A percentile compares a stretch with the other conserved stretches of the same genome.
phyloP scores from a whole-genome alignment of 805 yeast genomes.

The Candida nanaspora region DNA sequence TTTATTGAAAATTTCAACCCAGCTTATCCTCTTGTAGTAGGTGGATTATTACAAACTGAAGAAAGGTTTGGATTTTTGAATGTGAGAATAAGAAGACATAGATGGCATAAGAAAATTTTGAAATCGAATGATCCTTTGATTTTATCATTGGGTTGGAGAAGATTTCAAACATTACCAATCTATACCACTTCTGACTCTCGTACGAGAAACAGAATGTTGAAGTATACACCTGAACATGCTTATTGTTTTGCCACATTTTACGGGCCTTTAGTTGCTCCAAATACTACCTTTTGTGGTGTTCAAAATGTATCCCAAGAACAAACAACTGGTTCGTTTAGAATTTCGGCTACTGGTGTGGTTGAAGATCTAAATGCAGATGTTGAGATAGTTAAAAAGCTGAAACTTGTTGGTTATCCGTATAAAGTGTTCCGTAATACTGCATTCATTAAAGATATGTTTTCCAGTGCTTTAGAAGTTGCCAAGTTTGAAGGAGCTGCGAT shows the following conservation, averaged over 20 bases:
- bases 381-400: constrained; percentile 92
- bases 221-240: constrained; percentile 97
- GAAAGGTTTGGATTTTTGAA: constrained; percentile 88
- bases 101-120: constrained; percentile 97
- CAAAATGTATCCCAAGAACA: constrained; percentile 78
- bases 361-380: constrained; percentile 85
- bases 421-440: constrained; percentile 95
- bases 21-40: constrained; percentile 75
- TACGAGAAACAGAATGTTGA: constrained; percentile 95
- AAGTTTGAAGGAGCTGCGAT: constrained; percentile 97
- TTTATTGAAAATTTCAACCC: constrained; percentile 85
- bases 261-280: constrained; percentile 96
- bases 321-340: constrained; percentile 86
- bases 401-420: constrained; percentile 90
- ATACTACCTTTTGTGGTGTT: constrained; percentile 94
- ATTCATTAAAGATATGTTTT: constrained; percentile 93
- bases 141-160: constrained; percentile 93
- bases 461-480: constrained; percentile 88
- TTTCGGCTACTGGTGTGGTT: constrained; percentile 94
- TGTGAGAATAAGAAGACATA: constrained; percentile 92
- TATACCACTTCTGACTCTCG: constrained; percentile 96
- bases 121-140: constrained; percentile 95
- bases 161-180: constrained; percentile 94
- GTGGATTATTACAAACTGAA: constrained; percentile 87
- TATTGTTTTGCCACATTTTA: constrained; percentile 93